Conservation (phyloP, 148 eudicot species). For the Amaranthus palmeri region DNA sequence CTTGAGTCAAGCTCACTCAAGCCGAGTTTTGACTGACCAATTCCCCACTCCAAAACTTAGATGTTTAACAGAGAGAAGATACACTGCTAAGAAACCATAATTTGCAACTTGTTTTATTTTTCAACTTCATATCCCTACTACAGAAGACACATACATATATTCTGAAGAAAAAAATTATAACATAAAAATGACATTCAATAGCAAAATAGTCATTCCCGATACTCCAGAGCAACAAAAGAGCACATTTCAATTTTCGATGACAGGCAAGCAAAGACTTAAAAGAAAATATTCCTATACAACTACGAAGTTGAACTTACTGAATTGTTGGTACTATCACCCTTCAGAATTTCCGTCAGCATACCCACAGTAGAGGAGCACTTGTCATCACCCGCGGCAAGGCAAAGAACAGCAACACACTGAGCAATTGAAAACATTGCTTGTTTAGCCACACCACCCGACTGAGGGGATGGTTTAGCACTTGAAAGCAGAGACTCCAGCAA, state of each 20-base stretch:
- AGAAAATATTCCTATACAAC: not conserved
- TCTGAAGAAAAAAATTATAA: not conserved
- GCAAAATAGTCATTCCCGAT: not conserved
- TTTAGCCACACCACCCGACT: conserved; percentile 85
- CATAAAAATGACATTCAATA: not conserved
- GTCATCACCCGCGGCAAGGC: conserved; percentile 88
- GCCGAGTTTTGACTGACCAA: not conserved
- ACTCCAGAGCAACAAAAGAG: not conserved
- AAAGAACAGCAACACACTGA: conserved; percentile 97
- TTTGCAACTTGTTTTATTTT: not conserved
- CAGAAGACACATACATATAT: not conserved
- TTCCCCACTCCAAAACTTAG: not conserved
- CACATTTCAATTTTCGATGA: too few species aligned
- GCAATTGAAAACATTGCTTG: conserved; percentile 96
- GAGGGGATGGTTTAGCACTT: conserved; percentile 80
- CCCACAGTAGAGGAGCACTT: conserved; percentile 76
- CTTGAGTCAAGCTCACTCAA: too few species aligned
- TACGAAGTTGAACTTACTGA: conserved; percentile 43
- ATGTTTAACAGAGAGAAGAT: not conserved
- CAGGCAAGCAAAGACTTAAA: not conserved
- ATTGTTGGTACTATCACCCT: conserved; percentile 60
- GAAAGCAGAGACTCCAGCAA: conserved; percentile 83
- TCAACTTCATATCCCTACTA: not conserved
- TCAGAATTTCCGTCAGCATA: conserved; percentile 82
- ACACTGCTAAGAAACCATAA: not conserved